phyloP scores from a whole-genome alignment of 345 rosid species.

The Durio zibethinus region DNA sequence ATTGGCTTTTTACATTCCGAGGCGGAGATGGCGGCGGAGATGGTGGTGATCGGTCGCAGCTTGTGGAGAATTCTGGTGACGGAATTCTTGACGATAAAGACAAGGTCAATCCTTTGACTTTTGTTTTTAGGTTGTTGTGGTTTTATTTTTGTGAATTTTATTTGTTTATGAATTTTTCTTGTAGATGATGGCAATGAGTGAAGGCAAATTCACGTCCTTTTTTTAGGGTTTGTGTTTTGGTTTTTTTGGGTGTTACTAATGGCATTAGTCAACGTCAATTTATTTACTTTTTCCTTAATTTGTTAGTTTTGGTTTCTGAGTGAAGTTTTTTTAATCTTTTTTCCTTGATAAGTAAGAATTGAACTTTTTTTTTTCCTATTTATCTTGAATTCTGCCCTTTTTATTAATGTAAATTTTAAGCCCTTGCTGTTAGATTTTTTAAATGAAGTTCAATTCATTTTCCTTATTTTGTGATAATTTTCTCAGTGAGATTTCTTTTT shows the following conservation, averaged over 20 bases:
- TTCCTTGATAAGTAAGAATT: not conserved
- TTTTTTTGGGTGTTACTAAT: not conserved
- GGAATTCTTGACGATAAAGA: constrained; percentile 42
- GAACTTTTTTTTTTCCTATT: not conserved
- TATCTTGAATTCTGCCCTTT: not conserved
- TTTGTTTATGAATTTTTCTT: not conserved
- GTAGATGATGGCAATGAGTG: not conserved
- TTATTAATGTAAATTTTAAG: not conserved
- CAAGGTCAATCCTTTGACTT: constrained; percentile 46
- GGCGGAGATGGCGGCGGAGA: constrained; percentile 35
- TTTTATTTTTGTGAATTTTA: not conserved
- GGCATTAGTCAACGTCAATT: not conserved
- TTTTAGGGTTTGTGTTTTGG: not conserved
- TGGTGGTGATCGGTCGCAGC: constrained; percentile 36
- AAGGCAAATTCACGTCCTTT: not conserved
- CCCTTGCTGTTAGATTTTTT: not conserved
- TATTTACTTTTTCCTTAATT: not conserved
- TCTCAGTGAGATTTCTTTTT: not conserved
- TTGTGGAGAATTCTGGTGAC: constrained; percentile 37
- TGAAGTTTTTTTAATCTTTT: not conserved
- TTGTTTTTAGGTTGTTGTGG: not conserved
- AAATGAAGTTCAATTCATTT: not conserved
- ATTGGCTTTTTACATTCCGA: constrained; percentile 52
- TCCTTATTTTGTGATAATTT: not conserved
- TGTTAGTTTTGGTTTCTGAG: constrained; percentile 2